These are phyloP conservation scores for Spathaspora hagerdaliae DNA, from an alignment of 805 yeast species.

Conservation along the genomic window DNA sequence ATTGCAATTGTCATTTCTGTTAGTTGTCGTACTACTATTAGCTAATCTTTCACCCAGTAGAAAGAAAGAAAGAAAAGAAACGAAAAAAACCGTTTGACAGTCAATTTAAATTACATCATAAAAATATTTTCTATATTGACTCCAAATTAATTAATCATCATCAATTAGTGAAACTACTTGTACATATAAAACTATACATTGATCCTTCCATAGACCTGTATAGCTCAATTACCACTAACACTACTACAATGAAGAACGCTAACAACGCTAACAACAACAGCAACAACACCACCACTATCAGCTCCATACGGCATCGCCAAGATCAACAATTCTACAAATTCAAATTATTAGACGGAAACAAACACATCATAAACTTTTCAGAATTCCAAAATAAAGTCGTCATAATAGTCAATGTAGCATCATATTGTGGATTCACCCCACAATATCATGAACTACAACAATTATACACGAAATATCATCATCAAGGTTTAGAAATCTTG, in stretches of 20 bases:
- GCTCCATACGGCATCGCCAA: neutral
- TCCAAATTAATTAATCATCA: no score
- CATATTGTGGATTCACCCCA: constrained; percentile 73
- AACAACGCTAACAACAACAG: neutral
- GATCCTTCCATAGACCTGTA: no score
- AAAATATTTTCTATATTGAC: no score
- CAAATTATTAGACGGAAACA: constrained; percentile 57
- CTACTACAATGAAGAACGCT: neutral
- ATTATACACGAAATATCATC: constrained; percentile 61
- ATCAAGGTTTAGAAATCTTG: constrained; percentile 59
- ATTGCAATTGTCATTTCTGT: no score
- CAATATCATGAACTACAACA: constrained; percentile 72
- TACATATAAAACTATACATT: no score
- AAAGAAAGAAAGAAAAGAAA: no score
- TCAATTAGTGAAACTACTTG: no score
- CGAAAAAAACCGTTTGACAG: no score
- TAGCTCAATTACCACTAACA: no score
- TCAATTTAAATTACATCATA: no score
- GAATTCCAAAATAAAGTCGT: constrained; percentile 77
- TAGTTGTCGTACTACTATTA: no score
- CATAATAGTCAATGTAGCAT: constrained; percentile 81
- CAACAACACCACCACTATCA: neutral
- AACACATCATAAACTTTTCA: constrained; percentile 54
- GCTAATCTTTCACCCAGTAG: no score
- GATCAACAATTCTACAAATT: constrained; percentile 50